Conservation (phyloP, 306 rosid genomes). For the Lathyrus tuberosus region DNA sequence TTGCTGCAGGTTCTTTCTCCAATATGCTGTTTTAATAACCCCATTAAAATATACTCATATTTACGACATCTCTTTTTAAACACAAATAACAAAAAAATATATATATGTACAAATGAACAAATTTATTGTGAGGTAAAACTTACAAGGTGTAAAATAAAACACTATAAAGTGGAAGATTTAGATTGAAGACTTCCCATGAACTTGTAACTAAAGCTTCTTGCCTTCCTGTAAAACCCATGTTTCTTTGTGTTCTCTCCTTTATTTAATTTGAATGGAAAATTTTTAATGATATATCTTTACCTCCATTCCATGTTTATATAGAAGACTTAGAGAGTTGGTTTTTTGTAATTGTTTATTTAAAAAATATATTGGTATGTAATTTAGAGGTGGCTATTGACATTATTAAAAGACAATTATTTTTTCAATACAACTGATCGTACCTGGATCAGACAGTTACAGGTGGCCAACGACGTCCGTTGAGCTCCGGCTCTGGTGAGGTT, state of each 20-base stretch:
- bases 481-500: no score
- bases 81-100: neutral
- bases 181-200: conserved; percentile 34
- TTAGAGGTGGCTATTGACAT: neutral
- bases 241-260: neutral
- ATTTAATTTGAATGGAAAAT: neutral
- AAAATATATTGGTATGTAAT: neutral
- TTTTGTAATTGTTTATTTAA: neutral
- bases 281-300: neutral
- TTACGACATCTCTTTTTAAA: neutral
- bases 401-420: neutral
- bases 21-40: conserved; percentile 31
- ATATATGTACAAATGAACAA: no score
- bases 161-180: conserved; percentile 32
- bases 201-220: conserved; percentile 41
- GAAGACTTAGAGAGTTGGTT: neutral
- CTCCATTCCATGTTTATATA: neutral
- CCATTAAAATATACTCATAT: neutral
- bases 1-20: conserved; percentile 44
- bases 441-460: no score
- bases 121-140: neutral
- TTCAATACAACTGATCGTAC: no score
- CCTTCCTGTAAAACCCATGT: conserved; percentile 33
- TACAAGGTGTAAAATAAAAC: conserved; percentile 39
- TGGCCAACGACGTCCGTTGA: no score